Evolutionary conservation across 805 yeast species (phyloP), one percentile per base, ranked within the genome.

Genomic region (Komagataella mondaviorum): DNA sequence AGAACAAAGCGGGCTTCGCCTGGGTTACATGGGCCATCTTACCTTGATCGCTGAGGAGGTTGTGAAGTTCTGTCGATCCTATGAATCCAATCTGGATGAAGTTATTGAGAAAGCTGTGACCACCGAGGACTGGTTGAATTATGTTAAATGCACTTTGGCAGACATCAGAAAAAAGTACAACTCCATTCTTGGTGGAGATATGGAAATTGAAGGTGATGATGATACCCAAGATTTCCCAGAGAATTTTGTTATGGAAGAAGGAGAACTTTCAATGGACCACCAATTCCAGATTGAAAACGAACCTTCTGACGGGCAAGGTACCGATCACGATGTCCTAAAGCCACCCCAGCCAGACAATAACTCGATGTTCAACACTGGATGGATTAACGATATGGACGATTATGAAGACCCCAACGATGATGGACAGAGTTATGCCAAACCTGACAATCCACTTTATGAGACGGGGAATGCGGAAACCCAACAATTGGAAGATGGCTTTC

Each of bases 1-100:
- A 63, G 76, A 73, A 55, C 69, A 69, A 52, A 71, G 73, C 14
- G 79, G 80, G 4, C 76, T 86, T 45, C 75, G 95, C 51, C 77
- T 90, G 45, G 99, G 99, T 0, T 93, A 88, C 63, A 89, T 90
- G 88, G 99, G 99, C n/a, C 99, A 93, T 64, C 69, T 93, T 56
- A 88, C 95, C 6, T 71, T 93, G 50, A 88, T 93, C 52, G 89
- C 96, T 50, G 99, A 93, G 64, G 99, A 93, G 64, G 89, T 93
- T 48, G 96, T 89, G 49, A 93, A 93, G 63, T 93, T 93, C 64
- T 68, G 71, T 6, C 72, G 75, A n/a, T 64, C 80, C 16, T 79
- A 78, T 58, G 72, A 80, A 44, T 75, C 85, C 1, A 75, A 77
- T 3, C n/a, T 30, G 14, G 39, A 30, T 30, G 39, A 30, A 10